Percentiles rank a stretch among this genome's conserved stretches.
These are phyloP conservation scores for Xylariaceae sp. DNA, from an alignment of 2,329 filamentous ascomycete species.

Conservation along the genomic window DNA sequence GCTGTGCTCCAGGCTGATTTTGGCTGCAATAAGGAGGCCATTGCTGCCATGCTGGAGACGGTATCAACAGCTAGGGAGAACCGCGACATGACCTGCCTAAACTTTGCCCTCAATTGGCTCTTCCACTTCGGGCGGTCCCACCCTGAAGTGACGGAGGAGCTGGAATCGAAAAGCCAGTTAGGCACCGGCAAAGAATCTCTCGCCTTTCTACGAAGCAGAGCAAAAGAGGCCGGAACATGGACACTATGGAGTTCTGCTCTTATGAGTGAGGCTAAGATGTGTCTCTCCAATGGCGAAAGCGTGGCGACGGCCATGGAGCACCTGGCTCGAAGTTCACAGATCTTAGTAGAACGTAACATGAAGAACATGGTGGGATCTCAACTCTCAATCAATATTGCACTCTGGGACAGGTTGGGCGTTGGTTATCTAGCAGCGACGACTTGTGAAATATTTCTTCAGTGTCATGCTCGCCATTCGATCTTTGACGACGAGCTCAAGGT, in stretches of 20 bases:
- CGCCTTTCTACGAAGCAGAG: constrained; percentile 76
- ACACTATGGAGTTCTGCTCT: constrained; percentile 76
- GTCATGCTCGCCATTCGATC: constrained; percentile 52
- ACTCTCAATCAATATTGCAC: constrained; percentile 62
- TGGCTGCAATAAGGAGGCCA: constrained; percentile 80
- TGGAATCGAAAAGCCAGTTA: constrained; percentile 67
- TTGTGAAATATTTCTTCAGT: constrained; percentile 70
- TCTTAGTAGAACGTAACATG: constrained; percentile 73
- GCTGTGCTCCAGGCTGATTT: constrained; percentile 94
- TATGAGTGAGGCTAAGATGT: constrained; percentile 77
- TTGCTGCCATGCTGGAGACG: constrained; percentile 92
- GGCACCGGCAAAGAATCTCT: constrained; percentile 77
- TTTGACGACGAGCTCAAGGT: constrained; percentile 77
- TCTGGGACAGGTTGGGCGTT: constrained; percentile 71
- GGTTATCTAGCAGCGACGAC: constrained; percentile 50
- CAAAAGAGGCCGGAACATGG: constrained; percentile 82
- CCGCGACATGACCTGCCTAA: constrained; percentile 84
- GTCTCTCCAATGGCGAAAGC: constrained; percentile 65
- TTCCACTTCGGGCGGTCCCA: constrained; percentile 90
- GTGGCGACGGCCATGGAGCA: constrained; percentile 62
- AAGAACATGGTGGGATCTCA: constrained; percentile 67
- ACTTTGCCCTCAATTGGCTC: constrained; percentile 93
- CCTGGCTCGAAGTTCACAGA: constrained; percentile 74
- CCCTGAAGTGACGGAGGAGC: constrained; percentile 63
- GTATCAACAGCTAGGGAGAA: constrained; percentile 93